Evolutionary conservation across 257 asterid genomes (phyloP).

Genomic region (Fraxinus cuspidata): DNA sequence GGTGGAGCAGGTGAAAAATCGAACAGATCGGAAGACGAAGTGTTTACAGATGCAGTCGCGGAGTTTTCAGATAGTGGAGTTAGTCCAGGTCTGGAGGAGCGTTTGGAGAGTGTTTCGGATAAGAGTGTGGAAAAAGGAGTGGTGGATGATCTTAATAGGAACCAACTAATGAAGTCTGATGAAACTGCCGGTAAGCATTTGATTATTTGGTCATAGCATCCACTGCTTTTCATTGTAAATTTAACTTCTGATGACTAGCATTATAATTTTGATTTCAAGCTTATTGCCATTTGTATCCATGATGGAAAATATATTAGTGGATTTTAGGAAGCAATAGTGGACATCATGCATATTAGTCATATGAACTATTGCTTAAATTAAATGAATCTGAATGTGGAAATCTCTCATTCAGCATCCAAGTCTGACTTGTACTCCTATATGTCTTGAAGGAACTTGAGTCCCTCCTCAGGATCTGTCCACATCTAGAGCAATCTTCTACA

Average conservation of each 20-base stretch:
- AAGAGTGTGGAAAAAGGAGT: conserved; percentile 33
- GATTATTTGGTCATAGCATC: conserved; percentile 10
- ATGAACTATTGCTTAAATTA: too few species aligned
- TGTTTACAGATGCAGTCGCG: conserved; percentile 69
- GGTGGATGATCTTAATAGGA: conserved; percentile 37
- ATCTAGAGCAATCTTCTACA: not conserved
- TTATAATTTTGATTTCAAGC: conserved; percentile 1
- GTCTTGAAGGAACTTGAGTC: not conserved
- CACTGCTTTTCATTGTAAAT: conserved; percentile 7
- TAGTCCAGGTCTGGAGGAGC: conserved; percentile 47
- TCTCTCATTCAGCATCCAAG: not conserved
- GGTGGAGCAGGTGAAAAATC: conserved; percentile 47
- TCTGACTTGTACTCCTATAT: not conserved
- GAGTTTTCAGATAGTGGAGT: conserved; percentile 67
- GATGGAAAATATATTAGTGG: conserved; percentile 18
- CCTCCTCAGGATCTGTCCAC: not conserved
- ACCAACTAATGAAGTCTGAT: conserved; percentile 30
- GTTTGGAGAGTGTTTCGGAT: conserved; percentile 30
- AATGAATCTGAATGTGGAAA: not conserved
- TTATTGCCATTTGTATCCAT: not conserved
- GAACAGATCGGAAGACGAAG: conserved; percentile 64
- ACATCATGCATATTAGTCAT: not conserved
- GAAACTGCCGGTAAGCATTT: conserved; percentile 47
- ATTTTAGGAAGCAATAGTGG: not conserved
- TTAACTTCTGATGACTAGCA: conserved; percentile 6